A percentile compares a stretch with the other conserved stretches of the same genome.
Conservation (phyloP, 23 red algal species). For the Gracilaria caudata region DNA sequence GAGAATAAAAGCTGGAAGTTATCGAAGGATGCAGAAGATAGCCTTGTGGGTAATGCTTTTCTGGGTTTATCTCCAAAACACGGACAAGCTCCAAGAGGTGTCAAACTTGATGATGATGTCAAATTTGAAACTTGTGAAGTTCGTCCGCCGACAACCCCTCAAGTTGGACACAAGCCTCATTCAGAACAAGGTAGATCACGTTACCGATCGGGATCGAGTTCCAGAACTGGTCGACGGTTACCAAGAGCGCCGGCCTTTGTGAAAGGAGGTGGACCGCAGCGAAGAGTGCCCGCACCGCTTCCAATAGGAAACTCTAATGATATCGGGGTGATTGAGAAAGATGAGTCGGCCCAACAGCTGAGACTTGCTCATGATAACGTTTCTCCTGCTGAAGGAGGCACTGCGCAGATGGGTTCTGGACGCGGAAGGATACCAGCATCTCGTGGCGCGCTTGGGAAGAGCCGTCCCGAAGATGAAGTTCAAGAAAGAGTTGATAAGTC, state of each 20-base stretch:
- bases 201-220: not conserved
- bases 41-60: constrained; percentile 39
- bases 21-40: constrained; percentile 9
- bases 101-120: constrained; percentile 53
- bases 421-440: not conserved
- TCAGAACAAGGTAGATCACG: constrained; percentile 3
- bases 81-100: constrained; percentile 24
- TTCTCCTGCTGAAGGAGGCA: not conserved
- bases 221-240: constrained; percentile 30
- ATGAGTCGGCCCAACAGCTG: not conserved
- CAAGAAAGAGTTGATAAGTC: constrained; percentile 17
- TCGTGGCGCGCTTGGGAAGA: constrained; percentile 1
- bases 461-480: not conserved
- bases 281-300: constrained; percentile 46
- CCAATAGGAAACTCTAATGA: constrained; percentile 29
- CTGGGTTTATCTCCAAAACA: constrained; percentile 38
- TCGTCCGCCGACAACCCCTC: constrained; percentile 6
- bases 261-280: constrained; percentile 66
- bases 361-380: not conserved
- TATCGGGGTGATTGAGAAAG: not conserved
- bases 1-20: constrained; percentile 2
- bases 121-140: constrained; percentile 8
- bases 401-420: not conserved
- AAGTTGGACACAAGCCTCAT: not conserved
- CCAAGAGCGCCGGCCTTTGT: constrained; percentile 73